phyloP scores from a whole-genome alignment of 2,329 filamentous ascomycete species.

The Ophiostoma novo-ulmi region DNA sequence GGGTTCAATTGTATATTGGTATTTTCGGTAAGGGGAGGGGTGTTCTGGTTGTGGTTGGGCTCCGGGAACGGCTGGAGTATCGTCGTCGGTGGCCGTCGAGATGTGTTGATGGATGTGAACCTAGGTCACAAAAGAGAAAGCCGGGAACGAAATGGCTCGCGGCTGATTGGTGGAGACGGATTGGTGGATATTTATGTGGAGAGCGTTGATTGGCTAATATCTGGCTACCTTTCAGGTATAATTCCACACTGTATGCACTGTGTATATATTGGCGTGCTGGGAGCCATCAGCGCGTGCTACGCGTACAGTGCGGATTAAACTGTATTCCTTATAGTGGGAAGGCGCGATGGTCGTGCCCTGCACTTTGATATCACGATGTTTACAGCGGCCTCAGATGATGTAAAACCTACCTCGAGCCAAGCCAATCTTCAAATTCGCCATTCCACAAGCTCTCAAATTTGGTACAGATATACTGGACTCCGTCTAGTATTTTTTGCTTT shows the following conservation, averaged over 20 bases:
- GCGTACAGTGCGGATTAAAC: background rate
- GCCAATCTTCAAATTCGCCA: background rate
- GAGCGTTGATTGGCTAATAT: background rate
- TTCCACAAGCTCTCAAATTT: background rate
- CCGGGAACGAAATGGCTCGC: conserved; percentile 24
- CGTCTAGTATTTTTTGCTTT: background rate
- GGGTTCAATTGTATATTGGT: conserved; percentile 13
- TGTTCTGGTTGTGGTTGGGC: background rate
- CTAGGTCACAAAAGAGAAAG: conserved; percentile 14
- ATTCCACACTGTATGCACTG: background rate
- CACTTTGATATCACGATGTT: conserved; percentile 7
- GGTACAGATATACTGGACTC: background rate
- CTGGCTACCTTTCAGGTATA: background rate
- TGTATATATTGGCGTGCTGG: background rate
- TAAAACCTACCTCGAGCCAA: background rate
- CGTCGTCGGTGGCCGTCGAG: conserved; percentile 13
- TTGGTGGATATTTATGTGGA: background rate
- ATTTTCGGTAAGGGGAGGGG: background rate
- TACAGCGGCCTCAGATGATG: background rate
- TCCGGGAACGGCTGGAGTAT: background rate
- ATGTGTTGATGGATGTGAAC: background rate
- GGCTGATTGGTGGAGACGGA: conserved; percentile 24
- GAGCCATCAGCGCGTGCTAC: background rate
- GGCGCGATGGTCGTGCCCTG: background rate
- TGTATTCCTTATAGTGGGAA: background rate